Base-by-base conservation (phyloP, 1,139 yeast genomes). In the Petasospora rhodanensis region DNA sequence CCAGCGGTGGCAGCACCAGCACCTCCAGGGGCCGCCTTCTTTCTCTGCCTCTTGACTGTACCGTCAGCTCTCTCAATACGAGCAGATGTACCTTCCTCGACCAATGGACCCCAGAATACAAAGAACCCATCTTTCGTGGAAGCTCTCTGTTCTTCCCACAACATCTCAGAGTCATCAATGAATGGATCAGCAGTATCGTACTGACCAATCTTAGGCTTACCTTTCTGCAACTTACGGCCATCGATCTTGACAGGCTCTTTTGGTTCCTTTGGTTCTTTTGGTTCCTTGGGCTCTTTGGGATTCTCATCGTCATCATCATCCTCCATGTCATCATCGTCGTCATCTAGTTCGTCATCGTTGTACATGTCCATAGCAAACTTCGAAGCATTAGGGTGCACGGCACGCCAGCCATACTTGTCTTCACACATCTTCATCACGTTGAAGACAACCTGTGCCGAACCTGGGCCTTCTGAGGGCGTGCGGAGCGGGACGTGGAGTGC, bases 71-170 rank as follows among this genome's bases (percentile, higher is more conserved):
- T 60, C 42, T 61, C 69, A 31, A 59, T 58, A 41, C 59, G 60
- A 21, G 64, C 65, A 30, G 56, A 58, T 24, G 63, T 66, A 10
- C 70, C 70, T 44, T 82, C 93, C 38, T 82, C 91, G 20, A 83
- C 79, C 41, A 93, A 65, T 5, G 96, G 95, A 0, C 99, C 99
- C 67, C 89, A 85, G 56, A 80, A 93, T 1, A 93, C 96, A 51
- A 91, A 93, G 57, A 91, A 93, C 3, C 98, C 98, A 52, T 91
- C 97, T 46, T 84, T 83, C 0, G 96, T 87, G 2, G 93, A 77
- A 3, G 93, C 91, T 8, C 95, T 79, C 47, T 84, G 93, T 55
- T 89, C 96, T 57, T 91, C 97, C 84, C 93, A 84, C 42, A 78
- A 74, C 50, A 87, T 66, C 59, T 91, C 99, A 18, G 84, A 75